These are phyloP conservation scores for Malassezia japonica DNA, from an alignment of 1,284 basidiomycete genomes.

Conservation along the genomic window DNA sequence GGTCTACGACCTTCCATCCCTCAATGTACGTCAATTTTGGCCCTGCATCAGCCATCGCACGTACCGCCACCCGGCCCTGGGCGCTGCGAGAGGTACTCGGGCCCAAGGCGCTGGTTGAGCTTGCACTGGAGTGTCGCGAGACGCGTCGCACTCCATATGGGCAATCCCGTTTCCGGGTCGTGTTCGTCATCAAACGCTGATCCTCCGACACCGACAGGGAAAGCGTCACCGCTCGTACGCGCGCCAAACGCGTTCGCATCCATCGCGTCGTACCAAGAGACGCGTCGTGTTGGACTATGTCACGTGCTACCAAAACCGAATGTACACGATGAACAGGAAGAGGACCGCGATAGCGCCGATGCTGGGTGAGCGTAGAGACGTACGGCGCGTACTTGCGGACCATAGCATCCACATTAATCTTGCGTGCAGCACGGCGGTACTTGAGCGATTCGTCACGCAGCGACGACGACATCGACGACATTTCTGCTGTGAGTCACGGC, in stretches of 20 bases:
- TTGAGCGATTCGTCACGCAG: conserved; percentile 92
- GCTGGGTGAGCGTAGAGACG: conserved; percentile 50
- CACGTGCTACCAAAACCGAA: conserved; percentile 60
- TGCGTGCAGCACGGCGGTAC: conserved; percentile 87
- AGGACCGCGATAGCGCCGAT: conserved; percentile 40
- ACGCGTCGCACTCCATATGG: conserved; percentile 26
- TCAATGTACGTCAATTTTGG: conserved; percentile 83
- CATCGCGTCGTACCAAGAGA: background rate
- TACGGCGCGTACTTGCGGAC: conserved; percentile 88
- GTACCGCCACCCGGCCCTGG: conserved; percentile 68
- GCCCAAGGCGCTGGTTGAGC: conserved; percentile 77
- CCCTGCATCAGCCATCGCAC: no score
- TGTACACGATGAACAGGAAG: conserved; percentile 77
- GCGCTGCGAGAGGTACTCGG: conserved; percentile 82
- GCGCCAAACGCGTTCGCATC: background rate
- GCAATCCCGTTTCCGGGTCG: conserved; percentile 11
- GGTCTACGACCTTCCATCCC: conserved; percentile 65
- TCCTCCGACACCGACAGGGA: conserved; percentile 8
- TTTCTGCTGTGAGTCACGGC: conserved; percentile 49
- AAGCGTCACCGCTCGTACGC: background rate
- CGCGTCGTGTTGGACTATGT: conserved; percentile 3
- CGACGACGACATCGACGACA: conserved; percentile 97
- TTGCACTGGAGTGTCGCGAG: conserved; percentile 68
- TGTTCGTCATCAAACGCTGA: background rate
- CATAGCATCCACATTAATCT: conserved; percentile 88